phyloP scores from a whole-genome alignment of 805 yeast species.

The Starmerella sp. region DNA sequence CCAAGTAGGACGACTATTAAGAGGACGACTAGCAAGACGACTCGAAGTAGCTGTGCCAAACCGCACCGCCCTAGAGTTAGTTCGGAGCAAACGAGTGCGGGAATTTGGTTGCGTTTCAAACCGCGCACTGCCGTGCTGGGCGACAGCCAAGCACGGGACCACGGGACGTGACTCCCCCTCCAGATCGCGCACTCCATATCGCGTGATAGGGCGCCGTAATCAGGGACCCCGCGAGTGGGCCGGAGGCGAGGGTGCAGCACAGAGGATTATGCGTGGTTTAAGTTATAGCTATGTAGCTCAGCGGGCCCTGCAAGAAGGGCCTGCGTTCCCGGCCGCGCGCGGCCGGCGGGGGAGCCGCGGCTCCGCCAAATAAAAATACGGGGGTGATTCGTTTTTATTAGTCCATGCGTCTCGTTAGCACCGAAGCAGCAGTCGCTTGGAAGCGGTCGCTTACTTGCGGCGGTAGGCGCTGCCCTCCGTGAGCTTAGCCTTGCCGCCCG shows the following conservation, averaged over 20 bases:
- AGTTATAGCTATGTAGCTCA: background rate
- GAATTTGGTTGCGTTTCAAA: too few species aligned
- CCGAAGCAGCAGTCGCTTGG: background rate
- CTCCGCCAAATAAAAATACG: constrained; percentile 7
- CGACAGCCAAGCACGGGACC: too few species aligned
- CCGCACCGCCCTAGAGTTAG: too few species aligned
- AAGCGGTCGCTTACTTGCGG: constrained; percentile 59
- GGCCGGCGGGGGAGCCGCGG: constrained; percentile 3
- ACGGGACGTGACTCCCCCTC: too few species aligned
- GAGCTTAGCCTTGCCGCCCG: constrained; percentile 99
- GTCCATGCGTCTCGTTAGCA: constrained; percentile 3
- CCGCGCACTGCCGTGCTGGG: too few species aligned
- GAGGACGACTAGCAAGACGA: too few species aligned
- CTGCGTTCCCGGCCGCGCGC: background rate
- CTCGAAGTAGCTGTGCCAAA: too few species aligned
- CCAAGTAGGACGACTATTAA: too few species aligned
- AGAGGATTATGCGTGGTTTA: background rate
- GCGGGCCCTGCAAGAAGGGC: background rate
- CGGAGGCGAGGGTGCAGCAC: background rate
- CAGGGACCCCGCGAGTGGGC: too few species aligned
- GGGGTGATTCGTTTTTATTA: constrained; percentile 5
- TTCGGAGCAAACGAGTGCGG: too few species aligned
- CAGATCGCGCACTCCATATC: too few species aligned
- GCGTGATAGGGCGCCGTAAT: too few species aligned
- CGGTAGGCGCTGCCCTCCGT: constrained; percentile 99